Conservation (phyloP, 257 asterid species). For the Schizonepeta tenuifolia region DNA sequence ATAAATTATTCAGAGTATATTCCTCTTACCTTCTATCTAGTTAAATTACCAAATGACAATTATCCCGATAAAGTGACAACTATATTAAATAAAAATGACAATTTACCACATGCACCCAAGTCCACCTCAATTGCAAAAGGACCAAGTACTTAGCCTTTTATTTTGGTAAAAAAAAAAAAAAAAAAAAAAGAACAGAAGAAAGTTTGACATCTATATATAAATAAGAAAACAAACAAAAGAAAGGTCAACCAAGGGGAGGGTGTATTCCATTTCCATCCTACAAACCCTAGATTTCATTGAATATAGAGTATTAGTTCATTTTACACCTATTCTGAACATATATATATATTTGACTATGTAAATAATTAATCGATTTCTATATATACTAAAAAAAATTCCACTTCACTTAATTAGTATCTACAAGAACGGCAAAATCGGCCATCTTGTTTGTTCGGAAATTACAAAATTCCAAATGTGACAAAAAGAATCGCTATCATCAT, state of each 20-base stretch:
- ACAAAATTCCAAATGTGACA: conserved; percentile 24
- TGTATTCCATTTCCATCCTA: neutral
- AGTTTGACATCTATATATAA: neutral
- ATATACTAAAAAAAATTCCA: neutral
- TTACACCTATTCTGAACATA: neutral
- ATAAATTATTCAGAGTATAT: no score
- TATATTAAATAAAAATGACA: no score
- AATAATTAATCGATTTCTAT: neutral
- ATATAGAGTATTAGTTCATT: neutral
- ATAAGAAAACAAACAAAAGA: conserved; percentile 27
- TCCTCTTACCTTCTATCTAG: no score
- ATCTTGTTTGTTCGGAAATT: conserved; percentile 15
- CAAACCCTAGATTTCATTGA: conserved; percentile 2
- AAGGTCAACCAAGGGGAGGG: neutral
- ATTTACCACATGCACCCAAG: no score
- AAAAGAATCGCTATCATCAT: conserved; percentile 27
- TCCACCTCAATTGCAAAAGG: neutral
- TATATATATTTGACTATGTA: neutral
- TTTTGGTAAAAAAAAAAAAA: neutral
- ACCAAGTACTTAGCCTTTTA: neutral
- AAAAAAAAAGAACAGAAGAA: no score
- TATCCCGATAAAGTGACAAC: no score
- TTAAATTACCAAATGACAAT: no score
- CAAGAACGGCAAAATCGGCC: conserved; percentile 5
- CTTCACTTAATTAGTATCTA: neutral